phyloP scores from a whole-genome alignment of 306 rosid genomes.

The Hylodesmum podocarpum region DNA sequence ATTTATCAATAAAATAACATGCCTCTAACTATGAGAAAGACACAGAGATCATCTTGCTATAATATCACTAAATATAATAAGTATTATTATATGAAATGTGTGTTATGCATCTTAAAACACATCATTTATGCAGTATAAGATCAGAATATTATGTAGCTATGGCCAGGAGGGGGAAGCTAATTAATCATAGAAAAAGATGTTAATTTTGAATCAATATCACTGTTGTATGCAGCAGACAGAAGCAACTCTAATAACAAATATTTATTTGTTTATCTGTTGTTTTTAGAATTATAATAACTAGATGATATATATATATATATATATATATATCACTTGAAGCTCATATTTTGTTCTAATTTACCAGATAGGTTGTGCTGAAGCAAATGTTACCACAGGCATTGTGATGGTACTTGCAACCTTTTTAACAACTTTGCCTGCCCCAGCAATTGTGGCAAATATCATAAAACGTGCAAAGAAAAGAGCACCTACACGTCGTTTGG shows the following conservation, averaged over 20 bases:
- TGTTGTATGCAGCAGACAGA: neutral
- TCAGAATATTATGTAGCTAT: neutral
- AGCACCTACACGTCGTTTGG: constrained; percentile 61
- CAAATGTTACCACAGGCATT: constrained; percentile 39
- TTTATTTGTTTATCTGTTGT: neutral
- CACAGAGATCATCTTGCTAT: neutral
- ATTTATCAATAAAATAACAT: no score
- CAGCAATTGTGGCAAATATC: constrained; percentile 61
- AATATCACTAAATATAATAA: neutral
- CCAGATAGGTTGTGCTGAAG: constrained; percentile 47
- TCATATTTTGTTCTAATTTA: constrained; percentile 10
- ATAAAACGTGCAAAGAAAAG: constrained; percentile 72
- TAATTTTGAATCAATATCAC: neutral
- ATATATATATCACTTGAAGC: neutral
- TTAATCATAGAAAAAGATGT: neutral
- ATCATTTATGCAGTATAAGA: neutral
- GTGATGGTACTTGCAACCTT: constrained; percentile 63
- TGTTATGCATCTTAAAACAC: neutral
- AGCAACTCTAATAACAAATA: neutral
- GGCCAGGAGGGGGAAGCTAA: neutral
- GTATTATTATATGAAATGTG: neutral
- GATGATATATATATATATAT: no score
- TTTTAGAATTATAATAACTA: neutral
- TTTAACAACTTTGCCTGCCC: constrained; percentile 57
- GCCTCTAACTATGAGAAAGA: neutral